phyloP scores from a whole-genome alignment of 2,329 filamentous ascomycete species.

The Ceratocystis variospora region DNA sequence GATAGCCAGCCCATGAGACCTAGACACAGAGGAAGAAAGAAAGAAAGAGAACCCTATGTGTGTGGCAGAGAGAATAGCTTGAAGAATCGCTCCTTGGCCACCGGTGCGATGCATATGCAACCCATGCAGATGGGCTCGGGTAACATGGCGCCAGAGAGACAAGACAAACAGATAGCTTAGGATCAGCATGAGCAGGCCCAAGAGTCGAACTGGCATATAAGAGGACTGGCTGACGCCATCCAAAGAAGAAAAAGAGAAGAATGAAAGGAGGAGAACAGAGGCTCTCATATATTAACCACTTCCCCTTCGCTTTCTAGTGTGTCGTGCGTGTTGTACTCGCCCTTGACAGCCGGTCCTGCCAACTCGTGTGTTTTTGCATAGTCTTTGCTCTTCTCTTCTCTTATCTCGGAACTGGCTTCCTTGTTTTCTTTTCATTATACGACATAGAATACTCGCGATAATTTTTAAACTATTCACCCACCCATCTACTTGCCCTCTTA shows the following conservation, averaged over 20 bases:
- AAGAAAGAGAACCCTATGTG: background rate
- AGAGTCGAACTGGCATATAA: background rate
- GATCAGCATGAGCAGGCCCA: background rate
- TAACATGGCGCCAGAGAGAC: background rate
- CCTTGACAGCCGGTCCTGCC: background rate
- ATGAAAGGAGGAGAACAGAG: too few relatives aligned
- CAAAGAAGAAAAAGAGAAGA: background rate
- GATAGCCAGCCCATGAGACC: background rate
- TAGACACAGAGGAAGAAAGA: background rate
- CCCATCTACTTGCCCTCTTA: background rate
- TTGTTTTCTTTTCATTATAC: slow-evolving; percentile 17
- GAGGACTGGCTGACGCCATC: background rate
- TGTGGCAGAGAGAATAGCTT: background rate
- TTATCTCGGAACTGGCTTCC: slow-evolving; percentile 18
- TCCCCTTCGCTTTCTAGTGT: too few relatives aligned
- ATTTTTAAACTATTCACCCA: background rate
- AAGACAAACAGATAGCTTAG: background rate
- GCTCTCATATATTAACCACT: too few relatives aligned
- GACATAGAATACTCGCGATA: too few relatives aligned
- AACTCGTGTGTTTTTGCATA: background rate
- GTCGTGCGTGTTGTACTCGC: background rate
- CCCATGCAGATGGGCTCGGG: slow-evolving; percentile 3
- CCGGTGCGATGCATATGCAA: background rate
- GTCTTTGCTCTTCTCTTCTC: background rate
- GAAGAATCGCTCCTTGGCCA: background rate